phyloP scores from a whole-genome alignment of 768 basidiomycete species.

The Pulveroboletus frians region DNA sequence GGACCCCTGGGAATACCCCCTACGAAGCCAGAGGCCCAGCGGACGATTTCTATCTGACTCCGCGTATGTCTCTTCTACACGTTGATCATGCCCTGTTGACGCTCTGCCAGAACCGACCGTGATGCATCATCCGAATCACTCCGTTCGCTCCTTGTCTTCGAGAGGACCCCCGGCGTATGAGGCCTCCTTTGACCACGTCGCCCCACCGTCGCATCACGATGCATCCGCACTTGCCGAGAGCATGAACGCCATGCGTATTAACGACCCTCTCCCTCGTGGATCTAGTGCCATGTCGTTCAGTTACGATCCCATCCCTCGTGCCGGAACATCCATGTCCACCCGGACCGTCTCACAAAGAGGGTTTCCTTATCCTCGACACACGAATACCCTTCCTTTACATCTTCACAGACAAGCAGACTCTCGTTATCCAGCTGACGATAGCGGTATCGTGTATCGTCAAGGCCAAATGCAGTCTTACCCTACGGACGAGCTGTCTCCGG shows the following conservation, averaged over 20 bases:
- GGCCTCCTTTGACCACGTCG: constrained; percentile 18
- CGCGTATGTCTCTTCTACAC: constrained; percentile 18
- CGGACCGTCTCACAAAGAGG: constrained; percentile 30
- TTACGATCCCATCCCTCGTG: constrained; percentile 48
- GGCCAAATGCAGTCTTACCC: not conserved
- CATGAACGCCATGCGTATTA: constrained; percentile 52
- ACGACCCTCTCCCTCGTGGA: constrained; percentile 35
- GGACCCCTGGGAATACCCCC: not conserved
- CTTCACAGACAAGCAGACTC: constrained; percentile 23
- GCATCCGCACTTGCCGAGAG: constrained; percentile 43
- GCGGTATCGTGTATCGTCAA: constrained; percentile 12
- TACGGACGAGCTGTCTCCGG: constrained; percentile 10
- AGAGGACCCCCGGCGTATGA: constrained; percentile 33
- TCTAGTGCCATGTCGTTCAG: constrained; percentile 25
- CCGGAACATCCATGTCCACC: constrained; percentile 55
- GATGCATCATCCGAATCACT: constrained; percentile 45
- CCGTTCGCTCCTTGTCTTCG: constrained; percentile 42
- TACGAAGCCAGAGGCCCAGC: constrained; percentile 3
- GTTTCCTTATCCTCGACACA: constrained; percentile 36
- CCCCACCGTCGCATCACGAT: constrained; percentile 35
- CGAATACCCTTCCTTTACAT: constrained; percentile 31
- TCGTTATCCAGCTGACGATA: constrained; percentile 33
- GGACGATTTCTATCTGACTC: constrained; percentile 17
- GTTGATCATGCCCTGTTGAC: constrained; percentile 6
- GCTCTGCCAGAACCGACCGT: constrained; percentile 21